A percentile compares a stretch with the other conserved stretches of the same genome.
Evolutionary conservation across 169 alveolate genomes (phyloP).

Genomic region (Blepharisma undulans): DNA sequence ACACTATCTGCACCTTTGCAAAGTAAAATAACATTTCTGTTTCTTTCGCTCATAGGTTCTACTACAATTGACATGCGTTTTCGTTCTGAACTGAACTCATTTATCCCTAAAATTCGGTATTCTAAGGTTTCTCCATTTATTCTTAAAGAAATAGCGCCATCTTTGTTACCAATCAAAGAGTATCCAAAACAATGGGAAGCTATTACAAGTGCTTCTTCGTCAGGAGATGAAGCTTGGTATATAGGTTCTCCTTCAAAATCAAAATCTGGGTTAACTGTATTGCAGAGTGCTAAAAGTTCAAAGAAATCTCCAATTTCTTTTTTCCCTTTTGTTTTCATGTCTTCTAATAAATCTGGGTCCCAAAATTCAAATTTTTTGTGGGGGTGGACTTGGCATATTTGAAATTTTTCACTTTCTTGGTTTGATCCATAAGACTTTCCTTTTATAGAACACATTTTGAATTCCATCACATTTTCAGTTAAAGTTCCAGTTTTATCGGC

Average conservation of each 20-base stretch:
- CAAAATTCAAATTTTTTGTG: not conserved
- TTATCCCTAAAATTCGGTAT: conserved; percentile 44
- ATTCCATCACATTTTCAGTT: conserved; percentile 94
- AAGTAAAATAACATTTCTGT: conserved; percentile 36
- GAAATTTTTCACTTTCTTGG: not conserved
- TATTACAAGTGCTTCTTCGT: conserved; percentile 89
- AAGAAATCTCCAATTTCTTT: not conserved
- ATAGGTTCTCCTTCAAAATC: conserved; percentile 51
- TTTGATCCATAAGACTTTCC: not conserved
- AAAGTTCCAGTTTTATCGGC: conserved; percentile 96
- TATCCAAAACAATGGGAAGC: conserved; percentile 72
- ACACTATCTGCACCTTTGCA: conserved; percentile 55
- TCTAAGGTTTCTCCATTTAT: not conserved
- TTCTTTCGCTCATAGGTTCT: conserved; percentile 44
- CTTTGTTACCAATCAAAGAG: conserved; percentile 13
- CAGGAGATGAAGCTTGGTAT: conserved; percentile 89
- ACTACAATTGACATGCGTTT: conserved; percentile 63
- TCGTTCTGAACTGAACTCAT: conserved; percentile 67
- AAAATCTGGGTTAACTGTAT: conserved; percentile 57
- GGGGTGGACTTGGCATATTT: conserved; percentile 52
- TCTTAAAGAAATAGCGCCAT: not conserved
- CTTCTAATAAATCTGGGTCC: not conserved
- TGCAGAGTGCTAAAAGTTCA: conserved; percentile 67
- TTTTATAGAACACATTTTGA: conserved; percentile 56
- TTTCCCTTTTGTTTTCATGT: not conserved